Evolutionary conservation across 2,329 filamentous ascomycete species (phyloP), one percentile per base, ranked within the genome.

Genomic region (Colletotrichum neosansevieriae): DNA sequence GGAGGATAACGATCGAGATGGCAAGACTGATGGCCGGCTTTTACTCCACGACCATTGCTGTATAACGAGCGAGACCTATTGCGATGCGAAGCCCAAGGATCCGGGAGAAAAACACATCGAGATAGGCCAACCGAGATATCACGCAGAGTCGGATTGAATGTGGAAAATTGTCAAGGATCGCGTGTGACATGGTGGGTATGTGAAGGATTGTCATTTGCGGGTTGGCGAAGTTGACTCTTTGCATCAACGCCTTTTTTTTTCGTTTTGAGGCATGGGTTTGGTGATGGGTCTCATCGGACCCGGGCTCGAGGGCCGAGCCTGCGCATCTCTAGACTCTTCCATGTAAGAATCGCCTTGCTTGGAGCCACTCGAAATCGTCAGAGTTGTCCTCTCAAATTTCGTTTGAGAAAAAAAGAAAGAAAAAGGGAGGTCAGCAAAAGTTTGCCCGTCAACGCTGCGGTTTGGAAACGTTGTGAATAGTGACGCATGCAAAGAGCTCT

Each of bases 231-330:
- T 45, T 17, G 15, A 21, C 21, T 19, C 15, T 45, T 6, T 11
- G 17, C 51, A 40, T 12, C 54, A 45, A 32, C 24, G 21, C 12
- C 24, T 24, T 12, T 29, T 21, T 3, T n/a, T n/a, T 21, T 40
- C 15, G 40, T 58, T n/a, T 32, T 21, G 54, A 36, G 44, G 32
- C 54, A 42, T 42, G 54, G 54, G 40, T 51, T 51, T 45, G 19
- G 15, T 2, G 40, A 47, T 47, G 42, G 42, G 15, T n/a, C 49
- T 29, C 29, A 32, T 47, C 29, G 42, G 56, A 58, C 24, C 40
- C 56, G 56, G 56, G 29, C 42, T 44, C 3, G 42, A 36, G 42
- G 56, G 38, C 42, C 56, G 56, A 58, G 36, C 56, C 56, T 49
- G 45, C 40, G 32, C 29, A 58, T 47, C 56, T 21, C 3, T 21